Base-by-base conservation (phyloP, 2,329 filamentous ascomycete species). In the Dactylellina haptotyla region DNA sequence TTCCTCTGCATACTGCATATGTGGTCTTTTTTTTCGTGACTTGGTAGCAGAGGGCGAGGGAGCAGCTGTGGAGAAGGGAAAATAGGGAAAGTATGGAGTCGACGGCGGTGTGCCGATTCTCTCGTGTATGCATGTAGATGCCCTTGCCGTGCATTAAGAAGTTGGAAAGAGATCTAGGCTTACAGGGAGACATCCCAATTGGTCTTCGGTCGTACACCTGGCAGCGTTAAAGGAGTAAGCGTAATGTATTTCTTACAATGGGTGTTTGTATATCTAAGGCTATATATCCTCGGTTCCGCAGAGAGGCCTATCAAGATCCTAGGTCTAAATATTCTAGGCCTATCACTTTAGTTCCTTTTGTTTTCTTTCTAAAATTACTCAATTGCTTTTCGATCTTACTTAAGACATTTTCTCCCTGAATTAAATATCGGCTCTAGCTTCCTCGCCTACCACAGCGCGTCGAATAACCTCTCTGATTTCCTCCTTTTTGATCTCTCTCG, bases 381-480 rank as follows among this genome's bases (percentile, higher is more conserved):
- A 48, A n/a, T 23, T 64, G 30, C 46, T 48, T 37, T 4, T 51
- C 23, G 16, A 20, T 39, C 28, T 41, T n/a, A 32, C 3, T 34
- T 25, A 3, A 20, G 30, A n/a, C 25, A 26, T 39, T 51, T 39
- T 4, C n/a, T 43, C n/a, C n/a, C n/a, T 14, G 30, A 59, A 3
- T 37, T 80, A 87, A 76, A 86, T 78, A 79, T 87, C 82, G n/a
- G 82, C 83, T 67, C 80, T 82, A 9, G 86, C 86, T 28, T 82
- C 82, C 76, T 89, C 86, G 2, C 87, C 87, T 65, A 85, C 85
- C 84, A 85, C 88, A n/a, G 85, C 85, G 62, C 87, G 81, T 64
- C 86, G 81, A 46, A 89, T 84, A 74, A 88, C 77, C 78, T 88
- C 86, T 37, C 84, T 81, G 50, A 88, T 83, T 0, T 81, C 81